Base-by-base conservation (phyloP, 176 grass and related monocot genomes). In the Chrysopogon serrulatus region DNA sequence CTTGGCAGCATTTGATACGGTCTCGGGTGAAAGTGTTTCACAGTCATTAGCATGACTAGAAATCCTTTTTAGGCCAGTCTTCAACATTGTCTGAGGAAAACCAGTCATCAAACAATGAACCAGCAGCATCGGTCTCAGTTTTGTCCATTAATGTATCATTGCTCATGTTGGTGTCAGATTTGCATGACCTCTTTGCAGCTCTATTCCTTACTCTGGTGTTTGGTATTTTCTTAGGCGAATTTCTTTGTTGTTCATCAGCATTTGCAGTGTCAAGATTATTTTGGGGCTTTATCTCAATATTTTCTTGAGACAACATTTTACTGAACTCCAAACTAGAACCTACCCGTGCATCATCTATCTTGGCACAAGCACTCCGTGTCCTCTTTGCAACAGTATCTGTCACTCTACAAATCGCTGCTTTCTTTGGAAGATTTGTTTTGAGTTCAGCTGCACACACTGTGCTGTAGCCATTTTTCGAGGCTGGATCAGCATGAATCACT, bases 1-100 rank as follows among this genome's bases (percentile, higher is more conserved):
- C 82, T 95, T 98, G 28, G 82, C 82, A 73, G 91, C 12, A 77
- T 56, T 37, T 4, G 61, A 68, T 44, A 32, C 8, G 16, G 48
- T 62, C 35, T 91, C 82, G 8, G 27, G 10, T 61, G 76, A 65
- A 65, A 76, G 11, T 82, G 78, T 80, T 66, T 73, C 51, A 79
- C 47, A 77, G 5, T 33, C 56, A 64, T 87, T 77, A 84, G 65
- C 47, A 85, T 7, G 65, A 66, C 77, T 75, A 49, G 81, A 85
- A 41, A 77, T 44, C 27, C n/a, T 78, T 90, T 86, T 83, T 89
- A 32, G 51, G 74, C 53, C 49, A 35, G 16, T 34, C 68, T 47
- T 78, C 49, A 32, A 66, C 80, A 49, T 82, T 72, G 69, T 77
- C 56, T 71, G 71, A 72, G 79, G 71, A 10, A 77, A 85, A 76